Percentiles rank a stretch among this genome's conserved stretches.
These are phyloP conservation scores for Neopestalotiopsis rosae DNA, from an alignment of 2,329 filamentous ascomycete species.

Conservation along the genomic window DNA sequence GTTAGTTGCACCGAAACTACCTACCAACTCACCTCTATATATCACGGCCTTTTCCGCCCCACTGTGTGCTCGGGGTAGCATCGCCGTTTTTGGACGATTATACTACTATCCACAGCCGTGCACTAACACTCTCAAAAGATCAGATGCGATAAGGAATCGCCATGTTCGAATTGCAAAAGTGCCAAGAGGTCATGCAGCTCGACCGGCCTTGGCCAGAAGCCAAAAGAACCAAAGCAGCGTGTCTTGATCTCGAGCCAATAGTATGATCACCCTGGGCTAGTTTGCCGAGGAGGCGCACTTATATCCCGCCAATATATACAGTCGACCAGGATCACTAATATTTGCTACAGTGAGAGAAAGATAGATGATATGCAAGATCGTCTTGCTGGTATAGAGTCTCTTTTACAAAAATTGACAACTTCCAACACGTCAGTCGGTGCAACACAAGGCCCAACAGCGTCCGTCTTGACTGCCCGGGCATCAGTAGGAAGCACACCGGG, in stretches of 20 bases:
- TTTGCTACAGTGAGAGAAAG: slow-evolving; percentile 53
- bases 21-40: background rate
- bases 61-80: slow-evolving; percentile 1
- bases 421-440: background rate
- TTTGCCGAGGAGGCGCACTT: slow-evolving; percentile 1
- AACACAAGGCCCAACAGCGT: background rate
- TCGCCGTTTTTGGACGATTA: background rate
- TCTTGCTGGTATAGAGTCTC: slow-evolving; percentile 43
- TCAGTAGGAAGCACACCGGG: background rate
- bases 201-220: slow-evolving; percentile 58
- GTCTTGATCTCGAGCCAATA: slow-evolving; percentile 67
- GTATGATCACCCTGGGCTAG: slow-evolving; percentile 42
- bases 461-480: background rate
- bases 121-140: slow-evolving; percentile 44
- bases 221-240: slow-evolving; percentile 59
- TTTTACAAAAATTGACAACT: slow-evolving; percentile 37
- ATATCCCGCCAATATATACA: background rate
- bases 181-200: slow-evolving; percentile 60
- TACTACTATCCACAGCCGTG: slow-evolving; percentile 8
- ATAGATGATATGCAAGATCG: slow-evolving; percentile 48
- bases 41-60: slow-evolving; percentile 3
- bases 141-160: slow-evolving; percentile 62
- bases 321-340: background rate
- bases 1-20: slow-evolving; percentile 27
- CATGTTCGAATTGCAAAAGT: slow-evolving; percentile 62